These are phyloP conservation scores for Centrapalus pauciflorus DNA, from an alignment of 129 eudicot genomes.

Conservation along the genomic window DNA sequence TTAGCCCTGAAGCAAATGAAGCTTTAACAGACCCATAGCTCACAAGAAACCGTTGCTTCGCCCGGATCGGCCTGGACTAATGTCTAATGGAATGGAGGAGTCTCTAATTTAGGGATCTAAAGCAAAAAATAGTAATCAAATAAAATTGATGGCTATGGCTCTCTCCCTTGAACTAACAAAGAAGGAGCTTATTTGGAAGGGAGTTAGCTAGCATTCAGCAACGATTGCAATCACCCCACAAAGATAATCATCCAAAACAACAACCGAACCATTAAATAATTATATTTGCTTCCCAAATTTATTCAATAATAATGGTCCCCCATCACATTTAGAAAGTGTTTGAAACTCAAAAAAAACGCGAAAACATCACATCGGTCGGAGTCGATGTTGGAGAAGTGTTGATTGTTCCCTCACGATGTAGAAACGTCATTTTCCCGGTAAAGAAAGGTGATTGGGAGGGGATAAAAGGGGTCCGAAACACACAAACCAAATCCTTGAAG, in stretches of 20 bases:
- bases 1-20: conserved; percentile 4
- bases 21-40: not conserved
- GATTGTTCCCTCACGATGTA: conserved; percentile 17
- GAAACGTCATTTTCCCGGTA: conserved; percentile 23
- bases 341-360: conserved; percentile 5
- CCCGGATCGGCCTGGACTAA: not conserved
- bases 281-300: not conserved
- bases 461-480: not conserved
- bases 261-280: not conserved
- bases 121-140: not conserved
- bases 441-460: not conserved
- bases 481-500: not conserved
- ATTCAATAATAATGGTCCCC: conserved; percentile 24
- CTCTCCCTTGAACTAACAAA: not conserved
- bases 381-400: conserved; percentile 8
- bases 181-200: not conserved
- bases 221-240: conserved; percentile 3
- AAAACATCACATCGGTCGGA: conserved; percentile 1
- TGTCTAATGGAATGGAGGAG: too few species aligned
- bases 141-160: not conserved
- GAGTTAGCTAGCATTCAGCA: not conserved
- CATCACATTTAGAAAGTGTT: not conserved
- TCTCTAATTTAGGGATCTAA: conserved; percentile 23
- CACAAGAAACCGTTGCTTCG: too few species aligned
- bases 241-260: not conserved